phyloP scores from a whole-genome alignment of 495 filamentous ascomycete species.

The Hypoxylon fragiforme region DNA sequence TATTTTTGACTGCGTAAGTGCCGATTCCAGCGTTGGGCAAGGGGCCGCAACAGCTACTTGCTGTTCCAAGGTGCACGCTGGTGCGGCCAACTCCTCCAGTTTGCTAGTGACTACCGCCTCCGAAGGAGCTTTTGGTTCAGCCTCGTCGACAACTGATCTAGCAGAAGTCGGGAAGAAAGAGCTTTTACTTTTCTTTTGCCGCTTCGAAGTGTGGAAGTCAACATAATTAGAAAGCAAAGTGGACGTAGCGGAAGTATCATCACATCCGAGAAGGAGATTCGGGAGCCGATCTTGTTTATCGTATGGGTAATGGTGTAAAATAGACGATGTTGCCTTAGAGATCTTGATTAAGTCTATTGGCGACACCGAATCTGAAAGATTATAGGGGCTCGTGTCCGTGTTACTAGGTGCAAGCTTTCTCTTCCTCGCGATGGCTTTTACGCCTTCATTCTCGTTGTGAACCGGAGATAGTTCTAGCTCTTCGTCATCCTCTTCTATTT shows the following conservation, averaged over 20 bases:
- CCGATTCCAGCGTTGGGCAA: conserved; percentile 13
- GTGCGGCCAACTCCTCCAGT: neutral
- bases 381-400: neutral
- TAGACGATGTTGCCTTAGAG: neutral
- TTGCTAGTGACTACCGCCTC: neutral
- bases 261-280: conserved; percentile 18
- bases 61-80: neutral
- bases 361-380: neutral
- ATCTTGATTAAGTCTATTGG: conserved; percentile 8
- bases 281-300: conserved; percentile 1
- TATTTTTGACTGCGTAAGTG: conserved; percentile 14
- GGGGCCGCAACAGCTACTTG: conserved; percentile 3
- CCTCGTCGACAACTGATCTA: neutral
- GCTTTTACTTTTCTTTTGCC: conserved; percentile 28
- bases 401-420: conserved; percentile 12
- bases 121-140: neutral
- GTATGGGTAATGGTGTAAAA: neutral
- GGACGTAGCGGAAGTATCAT: conserved; percentile 27
- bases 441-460: neutral
- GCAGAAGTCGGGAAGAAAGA: conserved; percentile 21
- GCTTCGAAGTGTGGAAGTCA: conserved; percentile 32
- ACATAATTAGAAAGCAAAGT: conserved; percentile 35
- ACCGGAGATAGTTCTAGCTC: conserved; percentile 46
- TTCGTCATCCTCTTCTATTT: conserved; percentile 50
- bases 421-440: conserved; percentile 30